Evolutionary conservation across 164 flowering plant species (phyloP), one percentile per base, ranked within the genome.

Genomic region (Umbilicus rupestris): DNA sequence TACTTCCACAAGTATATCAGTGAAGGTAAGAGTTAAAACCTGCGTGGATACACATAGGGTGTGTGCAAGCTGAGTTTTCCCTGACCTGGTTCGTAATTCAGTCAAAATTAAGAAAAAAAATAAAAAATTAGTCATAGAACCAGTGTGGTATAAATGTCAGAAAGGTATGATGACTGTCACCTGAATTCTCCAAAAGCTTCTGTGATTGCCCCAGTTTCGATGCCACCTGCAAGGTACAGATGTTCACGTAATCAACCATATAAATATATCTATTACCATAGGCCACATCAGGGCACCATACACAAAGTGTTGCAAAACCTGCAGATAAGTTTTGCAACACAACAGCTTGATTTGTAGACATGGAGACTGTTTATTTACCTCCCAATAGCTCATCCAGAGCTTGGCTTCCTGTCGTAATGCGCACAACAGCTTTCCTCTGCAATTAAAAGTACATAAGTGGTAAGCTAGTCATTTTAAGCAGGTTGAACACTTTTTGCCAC

Each of bases 21-120:
- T 12, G 22, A 50, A 33, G 62, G 39, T 28, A 9, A 50, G 63
- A 64, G 17, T 39, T 68, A 7, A 17, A 69, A 92, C 99, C 97
- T 92, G 99, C 1, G 99, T 95, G 9, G 97, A 72, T 44, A 95
- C 99, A 33, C 99, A 92, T 8, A 95, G 85, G 62, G 99, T 95
- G 69, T 95, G 99, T 1, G 99, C 99, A n/a, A 95, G 92, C 81
- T 95, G 99, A 57, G 99, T 95, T 77, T 95, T 95, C 67, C 99
- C 97, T 19, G 99, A 89, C 70, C 99, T 95, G 80, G 67, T 39
- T 50, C 39, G 66, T 17, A 8, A 24, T 66, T 26, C n/a, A n/a
- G 24, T 30, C 33, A 11, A 52, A 3, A 44, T 57, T 41, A 2
- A 3, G 29, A 8, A 5, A 42, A 59, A 3, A 63, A 37, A 33